Evolutionary conservation across 495 filamentous ascomycete species (phyloP).

Genomic region (Penicillium chermesinum): DNA sequence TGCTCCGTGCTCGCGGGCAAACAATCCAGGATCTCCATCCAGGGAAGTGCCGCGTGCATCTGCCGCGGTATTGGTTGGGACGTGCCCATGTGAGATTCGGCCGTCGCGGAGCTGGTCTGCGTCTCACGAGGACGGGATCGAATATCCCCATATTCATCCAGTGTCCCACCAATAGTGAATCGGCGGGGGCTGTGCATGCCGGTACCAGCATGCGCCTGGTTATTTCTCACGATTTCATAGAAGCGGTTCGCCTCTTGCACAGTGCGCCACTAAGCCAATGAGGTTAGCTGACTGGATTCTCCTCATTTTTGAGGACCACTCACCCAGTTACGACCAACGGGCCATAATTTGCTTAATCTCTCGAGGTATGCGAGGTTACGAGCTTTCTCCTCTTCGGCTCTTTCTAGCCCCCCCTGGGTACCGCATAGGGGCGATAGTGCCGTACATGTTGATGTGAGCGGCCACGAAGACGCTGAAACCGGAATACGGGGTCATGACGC

Average conservation of each 20-base stretch:
- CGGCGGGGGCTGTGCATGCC: constrained; percentile 26
- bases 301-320: background rate
- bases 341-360: constrained; percentile 35
- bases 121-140: constrained; percentile 28
- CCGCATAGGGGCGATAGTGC: constrained; percentile 31
- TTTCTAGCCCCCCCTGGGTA: constrained; percentile 35
- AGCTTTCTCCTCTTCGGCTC: constrained; percentile 36
- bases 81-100: constrained; percentile 4
- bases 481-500: constrained; percentile 41
- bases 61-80: background rate
- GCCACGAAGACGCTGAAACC: constrained; percentile 44
- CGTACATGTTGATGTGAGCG: constrained; percentile 46
- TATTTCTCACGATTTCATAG: constrained; percentile 34
- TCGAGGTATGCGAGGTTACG: constrained; percentile 36
- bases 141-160: constrained; percentile 45
- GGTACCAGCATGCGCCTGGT: constrained; percentile 17
- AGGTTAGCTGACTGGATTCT: background rate
- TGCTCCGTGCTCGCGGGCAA: constrained; percentile 8
- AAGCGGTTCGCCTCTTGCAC: constrained; percentile 41
- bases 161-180: constrained; percentile 31
- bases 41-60: constrained; percentile 4
- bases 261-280: constrained; percentile 29
- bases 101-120: constrained; percentile 9
- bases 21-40: constrained; percentile 7
- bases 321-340: constrained; percentile 41